phyloP scores from a whole-genome alignment of 2,329 filamentous ascomycete species.

The Didymosphaeria variabile region DNA sequence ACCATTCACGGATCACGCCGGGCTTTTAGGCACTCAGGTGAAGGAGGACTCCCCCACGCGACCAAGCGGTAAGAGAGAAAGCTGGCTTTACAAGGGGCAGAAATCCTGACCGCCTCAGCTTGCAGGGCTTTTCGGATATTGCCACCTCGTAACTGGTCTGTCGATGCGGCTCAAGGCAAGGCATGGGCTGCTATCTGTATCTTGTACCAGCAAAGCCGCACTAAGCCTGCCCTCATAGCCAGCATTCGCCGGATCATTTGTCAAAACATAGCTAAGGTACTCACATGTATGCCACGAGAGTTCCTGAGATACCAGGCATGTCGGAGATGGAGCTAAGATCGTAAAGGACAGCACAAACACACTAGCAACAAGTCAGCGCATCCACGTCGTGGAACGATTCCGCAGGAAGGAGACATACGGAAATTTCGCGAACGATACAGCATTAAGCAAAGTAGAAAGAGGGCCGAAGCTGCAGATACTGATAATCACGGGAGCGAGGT shows the following conservation, averaged over 20 bases:
- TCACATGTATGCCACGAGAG: constrained; percentile 41
- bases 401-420: constrained; percentile 25
- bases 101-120: constrained; percentile 12
- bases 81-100: constrained; percentile 15
- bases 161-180: constrained; percentile 21
- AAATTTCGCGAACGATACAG: constrained; percentile 19
- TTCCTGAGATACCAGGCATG: constrained; percentile 23
- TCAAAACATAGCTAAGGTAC: constrained; percentile 21
- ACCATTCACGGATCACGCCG: constrained; percentile 29
- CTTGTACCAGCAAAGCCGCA: constrained; percentile 20
- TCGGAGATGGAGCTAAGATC: constrained; percentile 25
- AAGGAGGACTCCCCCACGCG: constrained; percentile 34
- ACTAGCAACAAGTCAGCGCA: constrained; percentile 32
- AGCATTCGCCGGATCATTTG: constrained; percentile 33
- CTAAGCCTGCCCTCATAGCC: constrained; percentile 22
- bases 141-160: constrained; percentile 24
- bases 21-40: constrained; percentile 29
- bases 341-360: constrained; percentile 44
- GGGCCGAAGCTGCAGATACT: constrained; percentile 27
- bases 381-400: constrained; percentile 31
- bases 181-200: constrained; percentile 34
- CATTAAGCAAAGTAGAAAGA: constrained; percentile 26
- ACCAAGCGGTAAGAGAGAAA: constrained; percentile 30
- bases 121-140: background rate
- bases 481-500: background rate